Conservation (phyloP, 2,329 filamentous ascomycete genomes). For the Byssoonygena ceratinophila region DNA sequence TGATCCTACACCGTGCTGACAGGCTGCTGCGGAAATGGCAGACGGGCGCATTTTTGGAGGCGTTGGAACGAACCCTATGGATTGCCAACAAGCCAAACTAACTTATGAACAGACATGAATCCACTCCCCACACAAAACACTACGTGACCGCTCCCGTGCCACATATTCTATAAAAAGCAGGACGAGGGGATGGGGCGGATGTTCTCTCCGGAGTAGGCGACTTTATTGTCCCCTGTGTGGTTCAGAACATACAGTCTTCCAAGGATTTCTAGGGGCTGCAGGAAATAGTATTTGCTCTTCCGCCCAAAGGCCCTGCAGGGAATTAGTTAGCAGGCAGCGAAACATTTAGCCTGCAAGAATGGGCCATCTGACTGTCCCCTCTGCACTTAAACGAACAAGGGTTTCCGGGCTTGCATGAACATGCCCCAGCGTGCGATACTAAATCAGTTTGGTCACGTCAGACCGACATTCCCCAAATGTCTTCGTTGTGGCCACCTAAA, state of each 20-base stretch:
- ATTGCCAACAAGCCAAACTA: background rate
- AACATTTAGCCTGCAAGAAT: constrained; percentile 7
- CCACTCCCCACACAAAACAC: background rate
- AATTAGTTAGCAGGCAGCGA: background rate
- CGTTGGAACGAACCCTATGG: constrained; percentile 11
- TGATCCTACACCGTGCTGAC: constrained; percentile 1
- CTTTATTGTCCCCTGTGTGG: background rate
- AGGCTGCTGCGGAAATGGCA: constrained; percentile 1
- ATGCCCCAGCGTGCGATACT: constrained; percentile 8
- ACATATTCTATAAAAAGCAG: constrained; percentile 10
- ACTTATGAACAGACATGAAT: background rate
- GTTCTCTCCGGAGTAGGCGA: background rate
- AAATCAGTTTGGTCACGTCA: constrained; percentile 11
- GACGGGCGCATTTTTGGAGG: constrained; percentile 4
- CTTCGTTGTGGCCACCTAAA: background rate
- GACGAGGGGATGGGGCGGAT: constrained; percentile 5
- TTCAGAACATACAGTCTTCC: constrained; percentile 1
- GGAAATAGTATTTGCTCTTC: background rate
- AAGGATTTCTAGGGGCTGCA: background rate
- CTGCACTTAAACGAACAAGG: constrained; percentile 7
- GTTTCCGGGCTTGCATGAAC: constrained; percentile 10
- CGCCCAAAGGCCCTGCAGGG: background rate
- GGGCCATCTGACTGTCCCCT: background rate
- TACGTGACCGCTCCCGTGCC: background rate
- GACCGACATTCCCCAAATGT: constrained; percentile 10